phyloP scores from a whole-genome alignment of 352 stramenopile genomes.

The Globisporangium okanoganense region DNA sequence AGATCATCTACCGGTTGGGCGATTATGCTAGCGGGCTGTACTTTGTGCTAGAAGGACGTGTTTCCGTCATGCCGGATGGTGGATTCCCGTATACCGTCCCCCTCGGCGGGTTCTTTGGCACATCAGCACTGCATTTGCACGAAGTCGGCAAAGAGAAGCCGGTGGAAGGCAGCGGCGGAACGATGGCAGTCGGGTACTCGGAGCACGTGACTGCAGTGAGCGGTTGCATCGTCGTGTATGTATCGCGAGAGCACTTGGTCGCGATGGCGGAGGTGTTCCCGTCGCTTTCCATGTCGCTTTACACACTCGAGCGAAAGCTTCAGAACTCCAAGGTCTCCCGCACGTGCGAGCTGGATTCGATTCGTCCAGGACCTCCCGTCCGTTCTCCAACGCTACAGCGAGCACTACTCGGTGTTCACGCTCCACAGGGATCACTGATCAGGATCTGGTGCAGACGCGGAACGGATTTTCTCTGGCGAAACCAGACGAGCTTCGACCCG shows the following conservation, averaged over 20 bases:
- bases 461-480: background rate
- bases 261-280: constrained; percentile 32
- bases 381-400: background rate
- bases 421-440: background rate
- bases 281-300: constrained; percentile 23
- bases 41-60: constrained; percentile 47
- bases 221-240: constrained; percentile 49
- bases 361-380: constrained; percentile 7
- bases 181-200: constrained; percentile 20
- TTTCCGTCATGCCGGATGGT: constrained; percentile 24
- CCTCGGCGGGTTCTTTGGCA: constrained; percentile 48
- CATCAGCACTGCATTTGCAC: constrained; percentile 25
- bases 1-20: constrained; percentile 53
- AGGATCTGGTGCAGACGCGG: background rate
- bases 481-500: constrained; percentile 35
- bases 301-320: constrained; percentile 26
- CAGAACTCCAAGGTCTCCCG: constrained; percentile 25
- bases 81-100: constrained; percentile 26
- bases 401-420: background rate
- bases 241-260: constrained; percentile 41
- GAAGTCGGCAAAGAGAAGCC: background rate
- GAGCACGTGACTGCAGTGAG: constrained; percentile 46
- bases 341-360: constrained; percentile 26
- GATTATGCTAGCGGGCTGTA: constrained; percentile 48
- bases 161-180: background rate